Evolutionary conservation across 495 filamentous ascomycete species (phyloP), one percentile per base, ranked within the genome.

Genomic region (Podospora pseudoanserina): DNA sequence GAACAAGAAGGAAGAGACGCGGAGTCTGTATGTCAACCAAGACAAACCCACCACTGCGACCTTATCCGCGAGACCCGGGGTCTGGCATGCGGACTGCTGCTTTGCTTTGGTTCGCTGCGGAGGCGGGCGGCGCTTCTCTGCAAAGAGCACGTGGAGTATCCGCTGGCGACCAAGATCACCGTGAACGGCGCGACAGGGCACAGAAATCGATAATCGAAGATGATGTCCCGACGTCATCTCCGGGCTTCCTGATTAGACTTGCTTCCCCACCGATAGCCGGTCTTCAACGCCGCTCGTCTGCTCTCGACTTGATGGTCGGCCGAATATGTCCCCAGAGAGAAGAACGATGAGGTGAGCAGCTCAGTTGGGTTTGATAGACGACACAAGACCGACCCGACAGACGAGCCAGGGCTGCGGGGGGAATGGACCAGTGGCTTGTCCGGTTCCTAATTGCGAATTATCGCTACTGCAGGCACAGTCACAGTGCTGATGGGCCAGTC

Each of bases 111-210:
- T 49, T 49, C 39, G 39, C 39, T 49, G 39, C 9, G 39, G 18
- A 49, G 39, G 9, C 39, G 55, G 58, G 30, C 28, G 30, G 7
- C 67, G 55, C 9, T 49, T 55, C 27, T 53, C 54, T 34, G 5
- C 19, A 20, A 6, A 20, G 55, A 20, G 58, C 64, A 66, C 67
- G 67, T 69, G 67, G 62, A 58, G 27, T 28, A 63, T 53, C 59
- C 53, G 68, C 57, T 55, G 44, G 68, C 59, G 23, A 23, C 32
- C 60, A 44, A 34, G 64, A 66, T 9, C 32, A 54, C 58, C 57
- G 26, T 32, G 16, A 58, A 44, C 58, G 53, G 30, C 58, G 64
- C 59, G 23, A 57, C 62, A 57, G 49, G 63, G 63, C 63, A 30
- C 63, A 63, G 67, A 20, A 28, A 7, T 60, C 13, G 66, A 63